Base-by-base conservation (phyloP, 805 yeast genomes). In the Candida peoriensis region DNA sequence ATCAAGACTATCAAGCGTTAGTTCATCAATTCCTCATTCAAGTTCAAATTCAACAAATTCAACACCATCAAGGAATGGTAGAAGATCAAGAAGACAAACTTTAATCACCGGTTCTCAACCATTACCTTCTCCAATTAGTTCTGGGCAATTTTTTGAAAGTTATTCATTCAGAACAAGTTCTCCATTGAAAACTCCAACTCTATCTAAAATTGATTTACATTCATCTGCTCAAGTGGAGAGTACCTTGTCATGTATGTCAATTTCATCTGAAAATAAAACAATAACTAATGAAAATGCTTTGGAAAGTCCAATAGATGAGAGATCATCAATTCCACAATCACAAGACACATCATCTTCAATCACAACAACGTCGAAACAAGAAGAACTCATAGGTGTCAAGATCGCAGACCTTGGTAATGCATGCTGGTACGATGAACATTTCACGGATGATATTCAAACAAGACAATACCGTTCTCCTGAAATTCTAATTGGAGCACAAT, bases 81-180 rank as follows among this genome's bases (percentile, higher is more conserved):
- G 68, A 43, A 52, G 82, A 34, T 65, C 85, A 22, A 70, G 95
- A 50, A 63, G 90, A 25, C 80, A 78, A 43, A 79, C 94, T 0
- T 61, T 88, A 17, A 81, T 88, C 32, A 84, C 94, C 0, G 96
- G 95, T 1, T 86, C 96, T 0, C 95, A 88, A 57, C 97, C 97
- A 3, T 64, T 88, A 38, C 96, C 96, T 4, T 82, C 95, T 1
- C 96, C 96, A 1, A 64, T 87, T 32, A 66, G 89, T 34, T 72
- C 90, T 2, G 28, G 27, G 4, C 14, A 18, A 16, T n/a, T 25
- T 5, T 25, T 25, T 16, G 28, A 25, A 14, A 18, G 16, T 15
- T n/a, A 18, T 3, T 20, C 24, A 20, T 28, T 13, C 24, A 50
- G 51, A 30, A 53, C 57, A 20, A 13, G 15, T 4, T 32, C 29